Evolutionary conservation across 148 eudicot genomes (phyloP).

Genomic region (Vaccinium darrowii): DNA sequence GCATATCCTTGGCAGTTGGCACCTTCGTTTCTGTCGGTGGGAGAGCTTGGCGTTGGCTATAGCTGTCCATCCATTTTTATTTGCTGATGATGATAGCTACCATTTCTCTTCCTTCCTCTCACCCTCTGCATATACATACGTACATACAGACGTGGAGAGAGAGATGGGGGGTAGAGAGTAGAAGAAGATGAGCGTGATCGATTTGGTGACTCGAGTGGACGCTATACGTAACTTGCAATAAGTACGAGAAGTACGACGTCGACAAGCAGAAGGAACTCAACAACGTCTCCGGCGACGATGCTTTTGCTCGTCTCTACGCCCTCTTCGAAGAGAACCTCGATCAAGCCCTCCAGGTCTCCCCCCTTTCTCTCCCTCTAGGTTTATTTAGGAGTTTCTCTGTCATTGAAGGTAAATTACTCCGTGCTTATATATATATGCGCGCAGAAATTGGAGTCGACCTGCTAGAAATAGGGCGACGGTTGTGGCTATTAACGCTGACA

Average conservation of each 20-base stretch:
- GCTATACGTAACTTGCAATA: neutral
- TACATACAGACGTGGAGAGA: neutral
- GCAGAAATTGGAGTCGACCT: constrained; percentile 55
- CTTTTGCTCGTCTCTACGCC: constrained; percentile 2
- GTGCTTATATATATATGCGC: neutral
- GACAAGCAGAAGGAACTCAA: constrained; percentile 44
- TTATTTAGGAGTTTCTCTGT: neutral
- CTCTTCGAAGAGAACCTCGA: constrained; percentile 1
- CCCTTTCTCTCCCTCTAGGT: neutral
- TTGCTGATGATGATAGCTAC: too few relatives aligned
- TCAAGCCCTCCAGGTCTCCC: constrained; percentile 33
- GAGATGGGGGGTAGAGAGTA: constrained; percentile 11
- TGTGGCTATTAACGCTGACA: constrained; percentile 66
- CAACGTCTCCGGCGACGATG: constrained; percentile 5
- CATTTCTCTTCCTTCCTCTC: too few relatives aligned
- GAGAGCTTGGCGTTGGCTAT: too few relatives aligned
- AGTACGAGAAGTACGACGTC: constrained; percentile 49
- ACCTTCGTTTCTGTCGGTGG: too few relatives aligned
- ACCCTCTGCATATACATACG: neutral
- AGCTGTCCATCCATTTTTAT: too few relatives aligned
- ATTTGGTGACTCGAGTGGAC: constrained; percentile 15
- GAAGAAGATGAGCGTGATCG: constrained; percentile 54
- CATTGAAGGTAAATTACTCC: neutral
- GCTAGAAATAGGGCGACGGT: constrained; percentile 41
- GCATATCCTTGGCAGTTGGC: too few relatives aligned